phyloP scores from a whole-genome alignment of 352 stramenopile genomes.

The Phytophthora meadii region DNA sequence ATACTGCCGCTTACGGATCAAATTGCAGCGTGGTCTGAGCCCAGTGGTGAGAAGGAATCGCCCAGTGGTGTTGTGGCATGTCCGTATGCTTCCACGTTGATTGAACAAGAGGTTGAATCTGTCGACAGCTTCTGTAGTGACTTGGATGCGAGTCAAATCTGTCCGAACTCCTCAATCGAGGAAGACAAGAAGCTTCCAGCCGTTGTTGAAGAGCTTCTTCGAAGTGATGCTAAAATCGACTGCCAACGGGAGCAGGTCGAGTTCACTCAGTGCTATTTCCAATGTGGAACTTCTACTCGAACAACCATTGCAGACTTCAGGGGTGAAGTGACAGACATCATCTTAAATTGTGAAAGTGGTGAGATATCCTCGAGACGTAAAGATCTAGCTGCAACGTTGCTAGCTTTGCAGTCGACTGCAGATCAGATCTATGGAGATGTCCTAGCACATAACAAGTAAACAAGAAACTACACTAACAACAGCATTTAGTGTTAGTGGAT shows the following conservation, averaged over 20 bases:
- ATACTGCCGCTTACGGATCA: neutral
- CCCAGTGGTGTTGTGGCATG: neutral
- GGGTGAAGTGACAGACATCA: too few relatives aligned
- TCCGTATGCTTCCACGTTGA: neutral
- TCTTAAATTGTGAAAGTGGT: too few relatives aligned
- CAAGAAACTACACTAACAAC: slow-evolving; percentile 1
- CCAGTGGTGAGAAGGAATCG: neutral
- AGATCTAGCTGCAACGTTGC: too few relatives aligned
- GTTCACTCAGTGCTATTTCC: too few relatives aligned
- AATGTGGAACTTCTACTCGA: too few relatives aligned
- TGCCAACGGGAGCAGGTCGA: too few relatives aligned
- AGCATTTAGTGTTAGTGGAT: too few relatives aligned
- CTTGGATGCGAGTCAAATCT: slow-evolving; percentile 3
- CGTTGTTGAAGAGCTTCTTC: neutral
- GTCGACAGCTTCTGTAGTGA: neutral
- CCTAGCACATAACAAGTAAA: neutral
- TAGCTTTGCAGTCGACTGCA: neutral
- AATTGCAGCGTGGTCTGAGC: neutral
- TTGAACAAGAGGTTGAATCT: too few relatives aligned
- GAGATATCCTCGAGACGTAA: too few relatives aligned
- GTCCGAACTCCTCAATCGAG: neutral
- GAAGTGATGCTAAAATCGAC: neutral
- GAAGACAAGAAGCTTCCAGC: neutral
- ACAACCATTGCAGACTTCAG: too few relatives aligned
- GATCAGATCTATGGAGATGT: slow-evolving; percentile 20